phyloP scores from a whole-genome alignment of 495 filamentous ascomycete genomes.

The Penicillium egyptiacum region DNA sequence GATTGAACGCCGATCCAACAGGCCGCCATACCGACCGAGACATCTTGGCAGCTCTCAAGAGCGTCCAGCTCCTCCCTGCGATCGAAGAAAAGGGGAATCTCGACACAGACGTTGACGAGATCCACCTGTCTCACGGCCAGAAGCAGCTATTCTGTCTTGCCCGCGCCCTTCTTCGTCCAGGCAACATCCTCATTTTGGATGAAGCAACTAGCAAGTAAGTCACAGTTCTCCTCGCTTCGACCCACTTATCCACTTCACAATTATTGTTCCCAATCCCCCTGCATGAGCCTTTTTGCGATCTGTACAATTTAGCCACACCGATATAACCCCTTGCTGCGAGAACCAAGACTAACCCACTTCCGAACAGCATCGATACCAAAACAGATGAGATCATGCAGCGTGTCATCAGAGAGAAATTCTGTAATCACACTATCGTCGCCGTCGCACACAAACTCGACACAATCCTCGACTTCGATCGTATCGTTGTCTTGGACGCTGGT shows the following conservation, averaged over 20 bases:
- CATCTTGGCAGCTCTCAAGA: constrained; percentile 47
- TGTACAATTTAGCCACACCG: background rate
- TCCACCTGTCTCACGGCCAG: constrained; percentile 60
- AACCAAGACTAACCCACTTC: constrained; percentile 4
- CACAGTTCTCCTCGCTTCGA: constrained; percentile 6
- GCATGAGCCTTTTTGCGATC: constrained; percentile 22
- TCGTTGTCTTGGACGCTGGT: constrained; percentile 49
- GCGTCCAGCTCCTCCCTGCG: constrained; percentile 49
- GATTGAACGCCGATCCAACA: constrained; percentile 51
- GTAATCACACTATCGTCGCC: constrained; percentile 57
- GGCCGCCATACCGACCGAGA: constrained; percentile 31
- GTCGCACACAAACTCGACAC: constrained; percentile 64
- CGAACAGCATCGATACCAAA: constrained; percentile 50
- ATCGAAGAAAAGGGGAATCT: constrained; percentile 54
- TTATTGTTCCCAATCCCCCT: constrained; percentile 23
- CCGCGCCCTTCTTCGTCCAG: constrained; percentile 53
- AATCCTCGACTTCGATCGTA: constrained; percentile 53
- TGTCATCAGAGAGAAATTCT: constrained; percentile 60
- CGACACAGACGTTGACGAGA: constrained; percentile 48
- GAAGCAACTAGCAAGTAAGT: constrained; percentile 54
- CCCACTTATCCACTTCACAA: constrained; percentile 5
- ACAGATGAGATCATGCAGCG: constrained; percentile 59
- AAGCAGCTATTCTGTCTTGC: constrained; percentile 65
- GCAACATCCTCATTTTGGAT: constrained; percentile 51
- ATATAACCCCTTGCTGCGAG: constrained; percentile 6